Percentiles rank a stretch among this genome's conserved stretches.
phyloP scores from a whole-genome alignment of 257 asterid genomes.

The Dorcoceras hygrometricum region DNA sequence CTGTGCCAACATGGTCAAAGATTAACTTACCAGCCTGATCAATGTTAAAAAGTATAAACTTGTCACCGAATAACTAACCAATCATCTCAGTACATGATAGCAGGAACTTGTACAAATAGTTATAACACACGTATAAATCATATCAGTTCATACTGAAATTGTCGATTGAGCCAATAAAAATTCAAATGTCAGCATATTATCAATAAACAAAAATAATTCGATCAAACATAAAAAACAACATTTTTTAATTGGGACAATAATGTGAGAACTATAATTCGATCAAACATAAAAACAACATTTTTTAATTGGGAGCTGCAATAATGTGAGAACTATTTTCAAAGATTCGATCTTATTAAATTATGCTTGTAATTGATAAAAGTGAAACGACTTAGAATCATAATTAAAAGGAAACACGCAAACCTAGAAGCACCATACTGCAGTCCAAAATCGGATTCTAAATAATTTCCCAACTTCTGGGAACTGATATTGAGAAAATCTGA shows the following conservation, averaged over 20 bases:
- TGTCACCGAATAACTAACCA: neutral
- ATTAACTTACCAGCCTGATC: neutral
- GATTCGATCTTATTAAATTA: too few species aligned
- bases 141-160: neutral
- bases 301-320: too few species aligned
- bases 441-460: conserved; percentile 53
- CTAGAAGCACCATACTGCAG: conserved; percentile 65
- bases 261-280: too few species aligned
- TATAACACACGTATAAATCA: neutral
- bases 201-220: too few species aligned
- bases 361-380: neutral
- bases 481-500: conserved; percentile 49
- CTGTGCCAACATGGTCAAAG: neutral
- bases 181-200: neutral
- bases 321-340: too few species aligned
- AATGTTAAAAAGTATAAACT: neutral
- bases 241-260: too few species aligned
- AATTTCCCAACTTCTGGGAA: conserved; percentile 51
- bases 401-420: conserved; percentile 37
- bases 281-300: too few species aligned
- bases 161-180: neutral
- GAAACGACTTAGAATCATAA: neutral
- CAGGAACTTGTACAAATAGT: too few species aligned
- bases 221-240: too few species aligned
- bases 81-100: neutral